Evolutionary conservation across 495 filamentous ascomycete species (phyloP).

Genomic region (Lichina pygmaea): DNA sequence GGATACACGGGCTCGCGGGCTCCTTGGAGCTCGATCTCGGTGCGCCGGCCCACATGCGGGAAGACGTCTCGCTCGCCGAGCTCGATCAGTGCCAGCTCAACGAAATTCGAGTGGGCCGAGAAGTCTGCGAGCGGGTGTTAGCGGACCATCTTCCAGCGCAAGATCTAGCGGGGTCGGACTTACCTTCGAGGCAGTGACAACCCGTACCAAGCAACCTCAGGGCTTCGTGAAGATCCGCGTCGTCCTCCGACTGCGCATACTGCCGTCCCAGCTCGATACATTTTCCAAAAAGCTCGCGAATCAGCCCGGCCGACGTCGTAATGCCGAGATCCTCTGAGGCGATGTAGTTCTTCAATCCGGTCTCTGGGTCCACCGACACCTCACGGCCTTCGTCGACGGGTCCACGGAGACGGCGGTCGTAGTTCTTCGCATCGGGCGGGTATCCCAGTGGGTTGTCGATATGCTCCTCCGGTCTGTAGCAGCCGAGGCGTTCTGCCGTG

Average conservation of each 20-base stretch:
- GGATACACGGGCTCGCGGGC: conserved; percentile 39
- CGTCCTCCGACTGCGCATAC: conserved; percentile 30
- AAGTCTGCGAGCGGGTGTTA: conserved; percentile 23
- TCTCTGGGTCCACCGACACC: conserved; percentile 38
- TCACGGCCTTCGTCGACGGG: conserved; percentile 58
- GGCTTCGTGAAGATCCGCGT: conserved; percentile 60
- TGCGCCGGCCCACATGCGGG: conserved; percentile 54
- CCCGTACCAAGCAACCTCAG: conserved; percentile 65
- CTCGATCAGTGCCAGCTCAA: conserved; percentile 62
- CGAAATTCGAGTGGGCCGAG: conserved; percentile 78
- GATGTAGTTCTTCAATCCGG: conserved; percentile 74
- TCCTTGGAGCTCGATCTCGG: conserved; percentile 37
- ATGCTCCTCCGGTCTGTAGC: conserved; percentile 69
- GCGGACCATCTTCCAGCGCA: neutral
- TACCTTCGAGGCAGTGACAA: conserved; percentile 63
- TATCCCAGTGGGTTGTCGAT: conserved; percentile 72
- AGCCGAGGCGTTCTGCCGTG: conserved; percentile 61
- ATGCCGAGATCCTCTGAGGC: conserved; percentile 51
- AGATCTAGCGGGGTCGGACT: neutral
- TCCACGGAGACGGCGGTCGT: conserved; percentile 51
- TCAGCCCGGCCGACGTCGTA: conserved; percentile 45
- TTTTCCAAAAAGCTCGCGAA: conserved; percentile 41
- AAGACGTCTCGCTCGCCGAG: conserved; percentile 56
- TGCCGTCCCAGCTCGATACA: conserved; percentile 48
- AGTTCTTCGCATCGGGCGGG: conserved; percentile 55